Evolutionary conservation across 2,329 filamentous ascomycete genomes (phyloP).

Genomic region (Fusarium temperatum): DNA sequence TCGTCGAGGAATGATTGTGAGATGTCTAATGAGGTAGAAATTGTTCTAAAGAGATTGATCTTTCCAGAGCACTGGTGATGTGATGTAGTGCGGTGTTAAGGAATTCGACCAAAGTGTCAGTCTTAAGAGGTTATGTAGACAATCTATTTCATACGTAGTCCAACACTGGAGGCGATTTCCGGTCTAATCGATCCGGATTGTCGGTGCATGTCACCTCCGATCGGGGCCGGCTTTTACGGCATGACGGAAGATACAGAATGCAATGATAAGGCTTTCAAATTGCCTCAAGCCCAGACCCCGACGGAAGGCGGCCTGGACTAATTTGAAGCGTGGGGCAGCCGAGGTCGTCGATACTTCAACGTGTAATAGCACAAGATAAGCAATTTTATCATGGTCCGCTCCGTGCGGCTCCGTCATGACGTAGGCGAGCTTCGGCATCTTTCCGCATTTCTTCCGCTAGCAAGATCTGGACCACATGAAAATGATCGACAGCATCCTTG

Average conservation of each 20-base stretch:
- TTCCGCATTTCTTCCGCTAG: neutral
- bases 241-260: neutral
- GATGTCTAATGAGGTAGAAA: too few species aligned
- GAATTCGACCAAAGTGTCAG: neutral
- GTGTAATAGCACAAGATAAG: too few species aligned
- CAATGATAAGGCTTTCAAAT: neutral
- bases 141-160: neutral
- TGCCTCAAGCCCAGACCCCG: neutral
- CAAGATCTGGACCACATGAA: neutral
- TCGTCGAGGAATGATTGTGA: accelerated
- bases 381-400: neutral
- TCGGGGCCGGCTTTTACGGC: neutral
- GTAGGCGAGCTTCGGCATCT: accelerated
- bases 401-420: neutral
- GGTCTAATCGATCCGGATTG: neutral
- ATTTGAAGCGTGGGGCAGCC: neutral
- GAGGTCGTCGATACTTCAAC: neutral
- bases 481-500: neutral
- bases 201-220: neutral
- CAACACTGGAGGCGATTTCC: neutral
- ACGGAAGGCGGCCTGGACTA: neutral
- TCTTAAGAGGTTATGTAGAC: too few species aligned
- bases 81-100: too few species aligned
- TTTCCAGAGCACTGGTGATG: too few species aligned
- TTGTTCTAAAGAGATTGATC: too few species aligned